A percentile compares a stretch with the other conserved stretches of the same genome.
Conservation (phyloP, 2,329 filamentous ascomycete genomes). For the Chalara sp. region DNA sequence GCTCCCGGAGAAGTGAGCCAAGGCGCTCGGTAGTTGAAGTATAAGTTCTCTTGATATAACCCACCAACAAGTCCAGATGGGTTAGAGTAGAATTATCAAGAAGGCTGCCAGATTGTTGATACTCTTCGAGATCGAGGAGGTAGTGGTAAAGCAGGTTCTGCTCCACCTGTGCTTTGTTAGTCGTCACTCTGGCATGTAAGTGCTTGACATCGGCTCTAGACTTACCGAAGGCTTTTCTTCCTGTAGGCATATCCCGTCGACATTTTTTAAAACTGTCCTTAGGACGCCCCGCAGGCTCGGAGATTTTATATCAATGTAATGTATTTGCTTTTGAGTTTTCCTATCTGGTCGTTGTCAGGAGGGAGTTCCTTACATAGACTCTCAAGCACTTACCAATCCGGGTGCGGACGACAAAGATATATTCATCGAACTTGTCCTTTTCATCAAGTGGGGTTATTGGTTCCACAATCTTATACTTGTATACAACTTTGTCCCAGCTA, state of each 20-base stretch:
- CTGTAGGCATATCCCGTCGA: slow-evolving; percentile 25
- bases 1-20: slow-evolving; percentile 19
- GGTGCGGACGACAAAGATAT: slow-evolving; percentile 12
- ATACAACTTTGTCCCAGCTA: slow-evolving; percentile 17
- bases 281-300: slow-evolving; percentile 25
- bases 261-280: slow-evolving; percentile 23
- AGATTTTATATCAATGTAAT: slow-evolving; percentile 28
- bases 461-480: slow-evolving; percentile 25
- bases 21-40: slow-evolving; percentile 5
- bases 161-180: slow-evolving; percentile 8
- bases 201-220: neutral
- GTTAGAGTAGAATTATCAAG: slow-evolving; percentile 1
- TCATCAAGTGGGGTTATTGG: slow-evolving; percentile 8
- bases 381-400: slow-evolving; percentile 8
- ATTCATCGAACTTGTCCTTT: slow-evolving; percentile 10
- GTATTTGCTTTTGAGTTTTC: slow-evolving; percentile 16
- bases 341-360: slow-evolving; percentile 7
- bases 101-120: neutral
- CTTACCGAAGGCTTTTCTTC: slow-evolving; percentile 23
- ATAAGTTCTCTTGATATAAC: slow-evolving; percentile 13
- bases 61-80: slow-evolving; percentile 10
- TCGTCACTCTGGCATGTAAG: neutral
- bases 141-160: slow-evolving; percentile 10
- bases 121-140: slow-evolving; percentile 10
- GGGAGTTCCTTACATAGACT: neutral